Base-by-base conservation (phyloP, 2,329 filamentous ascomycete species). In the Pleoardoris graminearum region DNA sequence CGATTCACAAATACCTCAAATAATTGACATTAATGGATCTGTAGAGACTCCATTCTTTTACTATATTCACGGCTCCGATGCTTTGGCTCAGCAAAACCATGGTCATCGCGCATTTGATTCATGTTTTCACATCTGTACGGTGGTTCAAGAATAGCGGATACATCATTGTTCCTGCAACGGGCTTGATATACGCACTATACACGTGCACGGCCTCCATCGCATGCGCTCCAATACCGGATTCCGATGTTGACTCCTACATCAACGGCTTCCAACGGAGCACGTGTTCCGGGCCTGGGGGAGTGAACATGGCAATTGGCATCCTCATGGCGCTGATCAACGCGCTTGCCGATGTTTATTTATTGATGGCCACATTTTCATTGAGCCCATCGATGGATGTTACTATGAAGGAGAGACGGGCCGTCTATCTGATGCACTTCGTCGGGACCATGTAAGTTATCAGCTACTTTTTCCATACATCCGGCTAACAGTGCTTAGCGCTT, bases 61-160 rank as follows among this genome's bases (percentile, higher is more conserved):
- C 51, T 21, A 57, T 62, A 4, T 38, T 54, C 11, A 50, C 57
- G 1, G 62, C 60, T 2, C 62, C 59, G 2, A 47, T 62, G 3
- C 52, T 65, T 16, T 65, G 62, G 62, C 33, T 63, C 4, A 51
- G 58, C 16, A 65, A 65, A 42, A 39, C 63, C 6, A 55, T 54
- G 12, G 36, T 63, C 8, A 62, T 63, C 39, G 54, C 39, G 25
- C 58, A 60, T 37, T 32, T 65, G 1, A 32, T 60, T 2, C 49
- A 48, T 14, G 38, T 46, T 7, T 65, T 63, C 42, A 50, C 50
- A 3, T 51, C 48, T 5, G 47, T 54, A 7, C 51, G 62, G 14
- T 65, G 62, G 62, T 48, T 59, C 41, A 63, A 58, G 41, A 56
- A 60, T 29, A 53, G 50, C n/a, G 52, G 47, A 7, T 62, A 56